These are phyloP conservation scores for Phytophthora tubulina DNA, from an alignment of 352 stramenopile genomes.

Conservation along the genomic window DNA sequence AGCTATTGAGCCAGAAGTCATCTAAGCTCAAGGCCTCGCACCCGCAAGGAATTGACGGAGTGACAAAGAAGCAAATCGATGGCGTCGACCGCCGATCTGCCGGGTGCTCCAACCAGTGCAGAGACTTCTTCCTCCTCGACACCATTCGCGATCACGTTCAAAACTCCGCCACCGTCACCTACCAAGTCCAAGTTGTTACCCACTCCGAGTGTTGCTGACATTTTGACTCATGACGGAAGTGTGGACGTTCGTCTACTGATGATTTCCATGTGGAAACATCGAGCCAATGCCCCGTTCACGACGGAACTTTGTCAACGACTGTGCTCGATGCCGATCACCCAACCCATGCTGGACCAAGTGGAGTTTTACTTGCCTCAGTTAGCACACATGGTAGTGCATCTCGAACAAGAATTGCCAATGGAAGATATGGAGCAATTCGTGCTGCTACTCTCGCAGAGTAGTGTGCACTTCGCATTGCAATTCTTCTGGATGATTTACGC, in stretches of 20 bases:
- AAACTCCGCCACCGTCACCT: conserved; percentile 30
- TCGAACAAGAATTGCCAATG: conserved; percentile 83
- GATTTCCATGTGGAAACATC: conserved; percentile 81
- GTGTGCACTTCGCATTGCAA: conserved; percentile 84
- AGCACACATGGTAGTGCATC: conserved; percentile 85
- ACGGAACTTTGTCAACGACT: conserved; percentile 70
- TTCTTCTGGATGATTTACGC: conserved; percentile 90
- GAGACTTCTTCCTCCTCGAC: conserved; percentile 1
- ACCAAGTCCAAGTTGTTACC: conserved; percentile 21
- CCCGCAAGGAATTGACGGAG: not conserved
- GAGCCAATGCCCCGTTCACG: conserved; percentile 68
- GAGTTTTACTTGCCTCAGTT: conserved; percentile 88
- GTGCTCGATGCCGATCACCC: conserved; percentile 56
- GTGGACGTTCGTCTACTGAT: conserved; percentile 79
- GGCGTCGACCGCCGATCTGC: conserved; percentile 21
- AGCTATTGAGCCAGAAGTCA: conserved; percentile 16
- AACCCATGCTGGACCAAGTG: conserved; percentile 72
- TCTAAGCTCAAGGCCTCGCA: conserved; percentile 4
- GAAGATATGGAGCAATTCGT: conserved; percentile 85
- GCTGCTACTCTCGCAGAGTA: conserved; percentile 76
- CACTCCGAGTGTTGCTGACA: conserved; percentile 40
- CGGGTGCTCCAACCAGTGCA: conserved; percentile 8
- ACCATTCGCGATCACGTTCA: conserved; percentile 16
- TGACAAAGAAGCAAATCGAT: conserved; percentile 9
- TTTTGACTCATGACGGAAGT: conserved; percentile 54